Evolutionary conservation across 352 stramenopile genomes (phyloP).

Genomic region (Globisporangium iwayamae): DNA sequence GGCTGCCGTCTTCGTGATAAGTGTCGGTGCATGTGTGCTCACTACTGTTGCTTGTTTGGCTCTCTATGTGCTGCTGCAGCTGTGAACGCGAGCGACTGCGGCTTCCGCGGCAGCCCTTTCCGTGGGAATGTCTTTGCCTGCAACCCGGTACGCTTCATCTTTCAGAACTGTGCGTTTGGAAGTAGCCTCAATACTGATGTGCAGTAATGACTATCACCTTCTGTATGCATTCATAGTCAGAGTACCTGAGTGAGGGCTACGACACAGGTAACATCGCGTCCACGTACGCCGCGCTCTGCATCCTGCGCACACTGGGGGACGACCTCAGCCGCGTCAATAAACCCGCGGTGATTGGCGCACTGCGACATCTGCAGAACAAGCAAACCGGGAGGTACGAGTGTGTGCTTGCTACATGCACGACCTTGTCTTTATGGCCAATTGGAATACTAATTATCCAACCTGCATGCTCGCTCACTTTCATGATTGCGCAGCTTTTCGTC

Average conservation of each 20-base stretch:
- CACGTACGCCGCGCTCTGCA: constrained; percentile 81
- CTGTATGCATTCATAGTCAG: constrained; percentile 15
- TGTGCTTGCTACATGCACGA: neutral
- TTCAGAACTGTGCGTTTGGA: neutral
- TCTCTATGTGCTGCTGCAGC: constrained; percentile 17
- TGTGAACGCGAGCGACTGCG: constrained; percentile 68
- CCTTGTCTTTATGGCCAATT: neutral
- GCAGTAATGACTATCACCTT: neutral
- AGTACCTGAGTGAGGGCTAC: constrained; percentile 72
- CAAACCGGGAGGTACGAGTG: constrained; percentile 51
- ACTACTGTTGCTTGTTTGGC: neutral
- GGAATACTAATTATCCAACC: neutral
- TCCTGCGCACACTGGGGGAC: constrained; percentile 82
- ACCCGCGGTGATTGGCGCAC: constrained; percentile 45
- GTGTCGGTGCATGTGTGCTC: neutral
- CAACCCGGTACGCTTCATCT: constrained; percentile 18
- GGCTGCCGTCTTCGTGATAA: too few species aligned
- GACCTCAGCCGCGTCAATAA: constrained; percentile 78
- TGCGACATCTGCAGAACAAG: constrained; percentile 77
- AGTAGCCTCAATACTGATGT: neutral
- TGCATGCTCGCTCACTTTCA: neutral
- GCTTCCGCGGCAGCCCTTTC: constrained; percentile 65
- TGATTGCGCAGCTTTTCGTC: constrained; percentile 56
- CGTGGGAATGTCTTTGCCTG: constrained; percentile 62
- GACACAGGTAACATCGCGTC: constrained; percentile 84